Conservation (phyloP, 768 basidiomycete genomes). For the Leccinum subtestaceum region DNA sequence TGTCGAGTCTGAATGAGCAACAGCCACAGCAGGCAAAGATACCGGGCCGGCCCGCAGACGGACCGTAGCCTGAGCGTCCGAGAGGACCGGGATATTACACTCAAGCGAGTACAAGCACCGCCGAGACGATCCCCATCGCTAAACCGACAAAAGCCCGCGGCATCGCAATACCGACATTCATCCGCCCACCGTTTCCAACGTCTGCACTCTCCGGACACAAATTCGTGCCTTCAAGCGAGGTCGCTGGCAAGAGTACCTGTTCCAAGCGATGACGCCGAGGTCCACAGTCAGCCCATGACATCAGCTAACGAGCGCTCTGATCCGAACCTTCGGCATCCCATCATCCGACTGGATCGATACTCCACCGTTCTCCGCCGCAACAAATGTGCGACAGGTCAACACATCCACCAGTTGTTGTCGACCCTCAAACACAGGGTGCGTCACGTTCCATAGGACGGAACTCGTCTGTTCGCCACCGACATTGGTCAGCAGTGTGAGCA, state of each 20-base stretch:
- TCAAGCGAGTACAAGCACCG: slow-evolving; percentile 8
- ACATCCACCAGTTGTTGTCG: slow-evolving; percentile 50
- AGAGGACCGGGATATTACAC: not conserved
- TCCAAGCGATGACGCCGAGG: not conserved
- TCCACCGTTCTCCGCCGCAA: slow-evolving; percentile 40
- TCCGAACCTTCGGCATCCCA: slow-evolving; percentile 47
- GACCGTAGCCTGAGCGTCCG: not conserved
- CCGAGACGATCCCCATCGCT: slow-evolving; percentile 6
- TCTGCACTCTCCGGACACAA: slow-evolving; percentile 18
- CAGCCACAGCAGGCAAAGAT: not conserved
- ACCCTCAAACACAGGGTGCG: slow-evolving; percentile 37
- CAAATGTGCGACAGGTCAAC: slow-evolving; percentile 43
- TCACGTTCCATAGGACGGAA: slow-evolving; percentile 41
- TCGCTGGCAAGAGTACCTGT: slow-evolving; percentile 37
- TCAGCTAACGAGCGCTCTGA: not conserved
- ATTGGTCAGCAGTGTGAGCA: slow-evolving; percentile 58
- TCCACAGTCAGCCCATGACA: not conserved
- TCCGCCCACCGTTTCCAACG: slow-evolving; percentile 3
- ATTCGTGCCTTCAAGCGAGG: slow-evolving; percentile 21
- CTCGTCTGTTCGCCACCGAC: slow-evolving; percentile 39
- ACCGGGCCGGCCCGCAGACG: not conserved
- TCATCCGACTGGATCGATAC: slow-evolving; percentile 36
- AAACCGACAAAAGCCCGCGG: slow-evolving; percentile 11
- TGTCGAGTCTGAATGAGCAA: not conserved
- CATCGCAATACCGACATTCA: not conserved